These are phyloP conservation scores for Saturnispora halmiae DNA, from an alignment of 805 yeast genomes.

Conservation along the genomic window DNA sequence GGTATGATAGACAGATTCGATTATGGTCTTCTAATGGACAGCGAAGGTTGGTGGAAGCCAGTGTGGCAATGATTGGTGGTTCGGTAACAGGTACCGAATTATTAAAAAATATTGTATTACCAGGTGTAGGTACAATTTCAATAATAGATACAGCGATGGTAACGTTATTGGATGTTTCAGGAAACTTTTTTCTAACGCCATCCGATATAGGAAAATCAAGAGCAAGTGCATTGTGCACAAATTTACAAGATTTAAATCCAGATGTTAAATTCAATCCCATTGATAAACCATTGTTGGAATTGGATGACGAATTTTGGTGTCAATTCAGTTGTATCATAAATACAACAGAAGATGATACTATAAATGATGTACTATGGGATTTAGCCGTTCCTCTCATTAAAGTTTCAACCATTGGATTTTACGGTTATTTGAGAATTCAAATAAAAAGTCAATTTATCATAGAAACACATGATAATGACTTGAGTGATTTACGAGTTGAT, in stretches of 20 bases:
- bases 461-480: slow-evolving; percentile 57
- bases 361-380: slow-evolving; percentile 29
- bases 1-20: slow-evolving; percentile 81
- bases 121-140: slow-evolving; percentile 55
- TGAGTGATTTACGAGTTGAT: slow-evolving; percentile 60
- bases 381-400: slow-evolving; percentile 46
- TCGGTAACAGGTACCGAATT: slow-evolving; percentile 55
- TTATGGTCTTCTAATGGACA: slow-evolving; percentile 84
- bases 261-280: slow-evolving; percentile 39
- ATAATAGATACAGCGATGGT: slow-evolving; percentile 44
- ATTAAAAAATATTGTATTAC: slow-evolving; percentile 68
- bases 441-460: slow-evolving; percentile 55
- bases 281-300: slow-evolving; percentile 7
- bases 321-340: slow-evolving; percentile 43
- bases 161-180: slow-evolving; percentile 35
- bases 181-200: slow-evolving; percentile 52
- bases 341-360: slow-evolving; percentile 9
- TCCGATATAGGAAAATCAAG: slow-evolving; percentile 35
- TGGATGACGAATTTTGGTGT: slow-evolving; percentile 32
- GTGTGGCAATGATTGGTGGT: slow-evolving; percentile 53
- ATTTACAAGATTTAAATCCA: slow-evolving; percentile 49
- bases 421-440: slow-evolving; percentile 47
- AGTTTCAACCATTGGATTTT: slow-evolving; percentile 51
- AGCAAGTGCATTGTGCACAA: slow-evolving; percentile 32
- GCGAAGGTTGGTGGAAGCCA: slow-evolving; percentile 42